These are phyloP conservation scores for Mycena belliarum DNA, from an alignment of 768 basidiomycete species.

Conservation along the genomic window DNA sequence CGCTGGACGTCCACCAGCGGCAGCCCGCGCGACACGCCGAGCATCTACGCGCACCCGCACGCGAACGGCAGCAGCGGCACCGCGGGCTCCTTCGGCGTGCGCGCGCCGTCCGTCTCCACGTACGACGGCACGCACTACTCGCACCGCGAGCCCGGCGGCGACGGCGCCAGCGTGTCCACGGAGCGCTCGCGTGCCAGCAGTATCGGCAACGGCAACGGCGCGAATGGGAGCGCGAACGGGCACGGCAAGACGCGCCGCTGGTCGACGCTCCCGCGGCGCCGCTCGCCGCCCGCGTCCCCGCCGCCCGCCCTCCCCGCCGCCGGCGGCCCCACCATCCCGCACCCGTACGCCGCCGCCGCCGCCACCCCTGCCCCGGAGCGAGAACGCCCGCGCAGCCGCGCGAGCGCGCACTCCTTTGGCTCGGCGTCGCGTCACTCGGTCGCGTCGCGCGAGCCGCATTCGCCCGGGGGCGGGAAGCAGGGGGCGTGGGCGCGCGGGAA, in stretches of 20 bases:
- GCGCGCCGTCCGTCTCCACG: background rate
- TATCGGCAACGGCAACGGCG: background rate
- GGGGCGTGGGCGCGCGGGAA: background rate
- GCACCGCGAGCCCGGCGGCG: background rate
- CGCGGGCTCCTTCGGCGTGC: constrained; percentile 20
- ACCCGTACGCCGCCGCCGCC: constrained; percentile 18
- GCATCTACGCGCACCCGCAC: constrained; percentile 24
- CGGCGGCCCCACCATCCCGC: constrained; percentile 7
- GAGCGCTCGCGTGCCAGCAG: constrained; percentile 8
- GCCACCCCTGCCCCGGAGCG: background rate
- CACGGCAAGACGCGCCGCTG: constrained; percentile 3
- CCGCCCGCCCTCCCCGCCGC: constrained; percentile 1
- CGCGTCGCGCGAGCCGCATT: too few relatives aligned
- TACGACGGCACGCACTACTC: too few relatives aligned
- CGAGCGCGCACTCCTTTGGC: constrained; percentile 10
- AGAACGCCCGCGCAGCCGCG: constrained; percentile 13
- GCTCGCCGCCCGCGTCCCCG: constrained; percentile 14
- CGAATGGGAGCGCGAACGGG: background rate
- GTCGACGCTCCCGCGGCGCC: constrained; percentile 18
- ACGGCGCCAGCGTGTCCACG: constrained; percentile 12
- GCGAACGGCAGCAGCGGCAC: constrained; percentile 23
- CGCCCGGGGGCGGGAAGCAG: too few relatives aligned
- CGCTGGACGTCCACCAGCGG: constrained; percentile 37
- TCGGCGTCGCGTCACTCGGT: background rate
- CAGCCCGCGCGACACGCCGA: background rate